Evolutionary conservation across 345 rosid species (phyloP).

Genomic region (Moricandia arvensis): DNA sequence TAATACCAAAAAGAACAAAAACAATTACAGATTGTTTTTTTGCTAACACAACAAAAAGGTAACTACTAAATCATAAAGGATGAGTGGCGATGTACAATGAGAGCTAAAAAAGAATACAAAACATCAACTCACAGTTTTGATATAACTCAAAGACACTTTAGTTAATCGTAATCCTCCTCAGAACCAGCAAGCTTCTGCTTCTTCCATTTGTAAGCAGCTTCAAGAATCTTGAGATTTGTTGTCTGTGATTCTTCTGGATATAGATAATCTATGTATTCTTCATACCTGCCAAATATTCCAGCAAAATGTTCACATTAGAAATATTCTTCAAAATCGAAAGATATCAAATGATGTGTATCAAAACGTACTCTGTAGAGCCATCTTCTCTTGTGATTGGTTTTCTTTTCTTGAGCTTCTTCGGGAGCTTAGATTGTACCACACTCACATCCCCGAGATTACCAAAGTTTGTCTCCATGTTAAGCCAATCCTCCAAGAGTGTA

Average conservation of each 20-base stretch:
- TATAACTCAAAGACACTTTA: neutral
- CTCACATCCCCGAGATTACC: slow-evolving; percentile 1
- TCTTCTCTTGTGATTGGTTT: neutral
- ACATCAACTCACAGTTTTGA: neutral
- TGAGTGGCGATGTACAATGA: neutral
- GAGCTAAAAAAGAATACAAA: neutral
- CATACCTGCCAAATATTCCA: slow-evolving; percentile 2
- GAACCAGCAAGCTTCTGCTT: neutral
- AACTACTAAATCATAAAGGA: neutral
- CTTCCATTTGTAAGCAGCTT: slow-evolving; percentile 2
- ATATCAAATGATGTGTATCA: neutral
- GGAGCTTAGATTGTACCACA: neutral
- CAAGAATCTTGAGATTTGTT: neutral
- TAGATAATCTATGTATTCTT: neutral
- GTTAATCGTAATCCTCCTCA: neutral
- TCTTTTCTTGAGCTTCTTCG: slow-evolving; percentile 7
- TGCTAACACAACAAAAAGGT: neutral
- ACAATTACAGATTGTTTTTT: neutral
- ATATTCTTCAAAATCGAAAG: neutral
- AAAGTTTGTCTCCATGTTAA: neutral
- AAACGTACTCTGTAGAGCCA: slow-evolving; percentile 3
- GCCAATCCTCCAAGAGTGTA: neutral
- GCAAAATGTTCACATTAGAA: neutral
- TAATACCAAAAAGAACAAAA: neutral
- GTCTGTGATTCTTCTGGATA: slow-evolving; percentile 1